These are phyloP conservation scores for Asparagopsis taxiformis DNA, from an alignment of 31 red algal species.

Conservation along the genomic window DNA sequence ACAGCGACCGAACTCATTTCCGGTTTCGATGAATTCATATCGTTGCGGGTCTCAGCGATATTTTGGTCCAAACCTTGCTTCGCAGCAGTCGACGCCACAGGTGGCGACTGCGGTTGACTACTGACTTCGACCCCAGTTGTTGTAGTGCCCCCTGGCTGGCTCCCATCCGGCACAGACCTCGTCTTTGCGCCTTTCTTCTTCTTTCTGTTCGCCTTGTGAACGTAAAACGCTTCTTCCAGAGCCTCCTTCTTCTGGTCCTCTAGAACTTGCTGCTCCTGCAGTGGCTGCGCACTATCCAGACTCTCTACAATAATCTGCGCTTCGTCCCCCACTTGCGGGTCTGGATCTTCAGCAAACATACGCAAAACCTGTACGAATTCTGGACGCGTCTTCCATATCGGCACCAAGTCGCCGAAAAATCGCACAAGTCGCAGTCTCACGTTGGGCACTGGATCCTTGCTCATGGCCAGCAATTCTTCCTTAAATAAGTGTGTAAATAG, in stretches of 20 bases:
- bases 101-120: neutral
- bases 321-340: slow-evolving; percentile 41
- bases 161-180: neutral
- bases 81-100: no score
- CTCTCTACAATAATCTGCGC: slow-evolving; percentile 8
- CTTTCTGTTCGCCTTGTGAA: slow-evolving; percentile 37
- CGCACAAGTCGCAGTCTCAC: slow-evolving; percentile 56
- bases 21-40: no score
- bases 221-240: slow-evolving; percentile 47
- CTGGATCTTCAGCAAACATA: slow-evolving; percentile 23
- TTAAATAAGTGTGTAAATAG: slow-evolving; percentile 57
- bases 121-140: neutral
- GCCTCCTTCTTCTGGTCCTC: slow-evolving; percentile 31
- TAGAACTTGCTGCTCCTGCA: slow-evolving; percentile 12
- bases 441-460: slow-evolving; percentile 56
- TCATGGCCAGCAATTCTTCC: slow-evolving; percentile 55
- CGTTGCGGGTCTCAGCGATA: no score
- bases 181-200: slow-evolving; percentile 31
- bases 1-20: no score
- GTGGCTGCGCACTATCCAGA: slow-evolving; percentile 1
- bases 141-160: neutral
- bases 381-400: slow-evolving; percentile 29
- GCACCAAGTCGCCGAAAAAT: slow-evolving; percentile 31
- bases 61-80: no score
- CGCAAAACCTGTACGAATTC: slow-evolving; percentile 36